Percentiles rank a stretch among this genome's conserved stretches.
Conservation (phyloP, 495 filamentous ascomycete species). For the Aspergillus coremiiformis region DNA sequence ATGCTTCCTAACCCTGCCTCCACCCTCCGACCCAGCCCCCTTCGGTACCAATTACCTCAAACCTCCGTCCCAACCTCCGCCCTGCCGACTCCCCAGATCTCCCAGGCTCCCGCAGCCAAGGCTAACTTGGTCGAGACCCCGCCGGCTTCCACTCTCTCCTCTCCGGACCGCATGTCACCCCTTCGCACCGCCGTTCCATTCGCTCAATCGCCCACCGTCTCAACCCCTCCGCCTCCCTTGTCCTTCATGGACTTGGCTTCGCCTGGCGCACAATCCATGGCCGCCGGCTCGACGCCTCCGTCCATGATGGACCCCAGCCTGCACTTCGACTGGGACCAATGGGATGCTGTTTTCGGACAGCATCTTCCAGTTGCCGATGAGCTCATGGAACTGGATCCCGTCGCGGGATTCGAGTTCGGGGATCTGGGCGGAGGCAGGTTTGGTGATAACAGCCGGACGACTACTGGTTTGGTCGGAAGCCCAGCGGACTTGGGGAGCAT, state of each 20-base stretch:
- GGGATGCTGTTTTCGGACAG: slow-evolving; percentile 45
- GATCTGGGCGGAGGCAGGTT: slow-evolving; percentile 18
- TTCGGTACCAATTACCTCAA: slow-evolving; percentile 22
- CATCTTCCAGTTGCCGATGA: slow-evolving; percentile 42
- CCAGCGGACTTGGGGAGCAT: slow-evolving; percentile 1
- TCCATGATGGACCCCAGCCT: slow-evolving; percentile 41
- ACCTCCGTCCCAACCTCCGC: slow-evolving; percentile 6
- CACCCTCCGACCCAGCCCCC: slow-evolving; percentile 19
- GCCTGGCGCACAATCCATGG: slow-evolving; percentile 13
- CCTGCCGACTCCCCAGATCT: slow-evolving; percentile 10
- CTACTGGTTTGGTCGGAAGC: slow-evolving; percentile 5
- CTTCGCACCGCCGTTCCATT: slow-evolving; percentile 9
- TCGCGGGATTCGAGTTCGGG: slow-evolving; percentile 32
- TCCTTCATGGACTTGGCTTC: slow-evolving; percentile 23
- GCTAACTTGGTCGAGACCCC: background rate
- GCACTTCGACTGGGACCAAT: slow-evolving; percentile 46
- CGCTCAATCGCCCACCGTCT: slow-evolving; percentile 1
- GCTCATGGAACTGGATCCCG: slow-evolving; percentile 39
- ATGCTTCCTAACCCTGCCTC: slow-evolving; percentile 18
- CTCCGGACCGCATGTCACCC: slow-evolving; percentile 13
- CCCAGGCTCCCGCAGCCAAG: slow-evolving; percentile 10
- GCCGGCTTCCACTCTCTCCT: slow-evolving; percentile 3
- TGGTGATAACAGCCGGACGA: background rate
- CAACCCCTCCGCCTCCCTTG: slow-evolving; percentile 5
- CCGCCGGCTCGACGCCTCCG: slow-evolving; percentile 30